These are phyloP conservation scores for Penicillium tannophilum DNA, from an alignment of 495 filamentous ascomycete genomes.

Conservation along the genomic window DNA sequence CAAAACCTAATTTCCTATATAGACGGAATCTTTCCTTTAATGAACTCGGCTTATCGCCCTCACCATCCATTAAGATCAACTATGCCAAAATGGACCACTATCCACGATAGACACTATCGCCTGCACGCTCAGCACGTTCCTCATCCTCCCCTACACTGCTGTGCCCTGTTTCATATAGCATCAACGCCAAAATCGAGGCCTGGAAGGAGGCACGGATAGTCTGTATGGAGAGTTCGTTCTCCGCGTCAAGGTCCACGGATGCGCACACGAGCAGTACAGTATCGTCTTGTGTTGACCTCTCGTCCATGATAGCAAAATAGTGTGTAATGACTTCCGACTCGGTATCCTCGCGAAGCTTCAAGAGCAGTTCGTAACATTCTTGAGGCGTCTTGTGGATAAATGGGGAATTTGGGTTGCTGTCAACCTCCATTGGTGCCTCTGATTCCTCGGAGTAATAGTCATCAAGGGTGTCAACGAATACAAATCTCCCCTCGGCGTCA, in stretches of 20 bases:
- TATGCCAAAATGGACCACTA: not conserved
- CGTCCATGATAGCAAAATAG: not conserved
- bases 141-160: not conserved
- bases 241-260: not conserved
- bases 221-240: not conserved
- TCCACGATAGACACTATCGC: not conserved
- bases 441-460: not conserved
- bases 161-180: not conserved
- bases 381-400: not conserved
- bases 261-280: not conserved
- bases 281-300: not conserved
- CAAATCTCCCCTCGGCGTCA: not conserved
- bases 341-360: not conserved
- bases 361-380: not conserved
- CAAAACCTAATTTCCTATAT: not conserved
- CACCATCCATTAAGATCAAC: not conserved
- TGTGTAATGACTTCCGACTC: not conserved
- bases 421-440: not conserved
- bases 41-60: not conserved
- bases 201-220: not conserved
- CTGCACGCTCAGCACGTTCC: not conserved
- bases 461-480: not conserved
- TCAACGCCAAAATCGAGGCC: not conserved
- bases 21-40: not conserved
- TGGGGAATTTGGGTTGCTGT: not conserved